phyloP scores from a whole-genome alignment of 2,329 filamentous ascomycete species.

The Teratosphaeria gauchensis region DNA sequence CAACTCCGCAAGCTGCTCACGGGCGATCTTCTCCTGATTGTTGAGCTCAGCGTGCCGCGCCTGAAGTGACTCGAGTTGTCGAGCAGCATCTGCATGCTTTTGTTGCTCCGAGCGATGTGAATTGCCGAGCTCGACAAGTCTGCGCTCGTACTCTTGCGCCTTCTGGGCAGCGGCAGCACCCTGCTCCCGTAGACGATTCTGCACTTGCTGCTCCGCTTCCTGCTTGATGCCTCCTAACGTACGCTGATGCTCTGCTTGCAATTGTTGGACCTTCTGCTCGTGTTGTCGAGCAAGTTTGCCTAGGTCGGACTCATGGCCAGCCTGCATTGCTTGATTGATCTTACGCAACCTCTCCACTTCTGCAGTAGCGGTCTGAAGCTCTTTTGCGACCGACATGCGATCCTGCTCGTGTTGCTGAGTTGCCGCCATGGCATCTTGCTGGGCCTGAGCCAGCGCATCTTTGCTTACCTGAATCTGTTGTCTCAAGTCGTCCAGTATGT shows the following conservation, averaged over 20 bases:
- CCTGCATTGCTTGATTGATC: slow-evolving; percentile 61
- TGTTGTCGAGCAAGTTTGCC: slow-evolving; percentile 41
- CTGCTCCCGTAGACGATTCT: slow-evolving; percentile 17
- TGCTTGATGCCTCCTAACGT: slow-evolving; percentile 16
- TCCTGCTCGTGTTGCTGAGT: slow-evolving; percentile 47
- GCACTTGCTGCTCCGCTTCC: slow-evolving; percentile 19
- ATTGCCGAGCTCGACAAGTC: slow-evolving; percentile 23
- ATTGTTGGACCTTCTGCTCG: slow-evolving; percentile 22
- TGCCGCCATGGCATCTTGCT: slow-evolving; percentile 45
- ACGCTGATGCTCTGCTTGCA: slow-evolving; percentile 26
- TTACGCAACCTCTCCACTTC: slow-evolving; percentile 47
- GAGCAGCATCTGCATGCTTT: slow-evolving; percentile 16
- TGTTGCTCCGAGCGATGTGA: slow-evolving; percentile 18
- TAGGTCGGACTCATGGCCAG: slow-evolving; percentile 51
- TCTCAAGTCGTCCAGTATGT: slow-evolving; percentile 78
- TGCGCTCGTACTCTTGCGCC: slow-evolving; percentile 19
- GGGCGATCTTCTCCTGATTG: slow-evolving; percentile 14
- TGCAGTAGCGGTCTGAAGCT: slow-evolving; percentile 31
- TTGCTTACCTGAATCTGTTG: slow-evolving; percentile 67
- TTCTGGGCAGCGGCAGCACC: slow-evolving; percentile 17
- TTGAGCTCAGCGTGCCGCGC: slow-evolving; percentile 17
- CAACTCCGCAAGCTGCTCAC: slow-evolving; percentile 15
- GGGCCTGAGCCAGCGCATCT: slow-evolving; percentile 47
- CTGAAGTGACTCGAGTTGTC: slow-evolving; percentile 26
- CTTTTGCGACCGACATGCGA: slow-evolving; percentile 37